phyloP scores from a whole-genome alignment of 2,329 filamentous ascomycete genomes.

The Bipolaris bicolor region DNA sequence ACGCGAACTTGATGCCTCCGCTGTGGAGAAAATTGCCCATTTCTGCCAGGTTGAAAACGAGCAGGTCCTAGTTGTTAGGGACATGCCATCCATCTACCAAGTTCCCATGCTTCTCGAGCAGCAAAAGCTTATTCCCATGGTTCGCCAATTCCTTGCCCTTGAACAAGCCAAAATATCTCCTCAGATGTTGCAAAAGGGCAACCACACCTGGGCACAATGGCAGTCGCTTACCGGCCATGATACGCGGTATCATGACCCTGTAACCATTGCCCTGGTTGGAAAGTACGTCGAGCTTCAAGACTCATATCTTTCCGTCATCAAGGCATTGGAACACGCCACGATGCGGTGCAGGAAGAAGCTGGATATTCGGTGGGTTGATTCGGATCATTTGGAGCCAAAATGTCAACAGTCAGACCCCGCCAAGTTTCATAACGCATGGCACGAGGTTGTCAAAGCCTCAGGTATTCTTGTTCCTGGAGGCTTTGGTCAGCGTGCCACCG shows the following conservation, averaged over 20 bases:
- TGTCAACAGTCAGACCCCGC: slow-evolving; percentile 68
- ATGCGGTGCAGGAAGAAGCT: slow-evolving; percentile 85
- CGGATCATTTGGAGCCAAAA: slow-evolving; percentile 77
- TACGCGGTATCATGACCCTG: slow-evolving; percentile 69
- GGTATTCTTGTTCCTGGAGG: slow-evolving; percentile 75
- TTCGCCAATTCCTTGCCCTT: slow-evolving; percentile 70
- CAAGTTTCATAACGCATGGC: slow-evolving; percentile 85
- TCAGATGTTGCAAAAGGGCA: slow-evolving; percentile 66
- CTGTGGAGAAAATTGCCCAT: slow-evolving; percentile 84
- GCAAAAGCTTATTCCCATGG: slow-evolving; percentile 73
- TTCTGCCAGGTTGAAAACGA: slow-evolving; percentile 86
- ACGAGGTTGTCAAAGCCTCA: slow-evolving; percentile 72
- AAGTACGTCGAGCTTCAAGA: slow-evolving; percentile 89
- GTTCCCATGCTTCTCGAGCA: slow-evolving; percentile 90
- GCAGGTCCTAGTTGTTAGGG: slow-evolving; percentile 85
- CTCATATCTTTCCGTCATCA: slow-evolving; percentile 82
- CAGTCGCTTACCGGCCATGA: slow-evolving; percentile 71
- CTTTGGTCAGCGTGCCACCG: slow-evolving; percentile 80
- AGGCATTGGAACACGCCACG: slow-evolving; percentile 87
- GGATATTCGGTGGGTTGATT: slow-evolving; percentile 82
- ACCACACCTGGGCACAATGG: slow-evolving; percentile 79
- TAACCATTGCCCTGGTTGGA: slow-evolving; percentile 86
- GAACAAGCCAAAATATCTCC: slow-evolving; percentile 62
- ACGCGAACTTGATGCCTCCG: slow-evolving; percentile 71
- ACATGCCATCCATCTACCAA: slow-evolving; percentile 91